Evolutionary conservation across 2,329 filamentous ascomycete species (phyloP).

Genomic region (Alternaria triticimaculans): DNA sequence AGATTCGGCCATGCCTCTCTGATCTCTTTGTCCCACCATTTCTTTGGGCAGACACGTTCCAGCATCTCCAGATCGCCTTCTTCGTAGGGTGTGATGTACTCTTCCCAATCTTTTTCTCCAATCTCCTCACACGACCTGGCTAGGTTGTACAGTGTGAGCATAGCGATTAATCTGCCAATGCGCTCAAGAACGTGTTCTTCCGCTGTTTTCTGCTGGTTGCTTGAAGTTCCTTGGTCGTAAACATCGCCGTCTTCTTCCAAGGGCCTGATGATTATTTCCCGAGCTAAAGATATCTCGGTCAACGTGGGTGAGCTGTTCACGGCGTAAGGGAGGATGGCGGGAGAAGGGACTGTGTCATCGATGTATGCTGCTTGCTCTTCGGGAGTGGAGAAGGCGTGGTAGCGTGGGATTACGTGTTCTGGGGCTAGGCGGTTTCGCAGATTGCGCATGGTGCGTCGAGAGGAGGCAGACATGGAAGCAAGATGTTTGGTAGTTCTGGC

Average conservation of each 20-base stretch:
- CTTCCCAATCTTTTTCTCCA: background rate
- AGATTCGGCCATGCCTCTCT: background rate
- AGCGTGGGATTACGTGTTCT: background rate
- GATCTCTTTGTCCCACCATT: background rate
- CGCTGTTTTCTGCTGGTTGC: background rate
- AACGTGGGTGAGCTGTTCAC: background rate
- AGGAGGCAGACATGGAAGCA: background rate
- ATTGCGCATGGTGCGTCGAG: too few relatives aligned
- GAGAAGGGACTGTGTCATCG: background rate
- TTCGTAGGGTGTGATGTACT: background rate
- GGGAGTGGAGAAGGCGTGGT: background rate
- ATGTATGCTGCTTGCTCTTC: background rate
- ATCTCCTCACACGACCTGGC: background rate
- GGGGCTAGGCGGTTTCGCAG: background rate
- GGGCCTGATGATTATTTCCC: background rate
- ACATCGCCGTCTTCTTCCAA: background rate
- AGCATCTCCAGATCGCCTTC: background rate
- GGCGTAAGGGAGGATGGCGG: background rate
- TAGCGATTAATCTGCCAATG: background rate
- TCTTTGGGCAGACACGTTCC: background rate
- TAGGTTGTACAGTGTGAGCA: background rate
- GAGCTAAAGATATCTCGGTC: background rate
- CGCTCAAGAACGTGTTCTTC: background rate
- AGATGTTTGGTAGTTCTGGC: background rate
- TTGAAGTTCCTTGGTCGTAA: background rate